These are phyloP conservation scores for Wickerhamia fluorescens DNA, from an alignment of 805 yeast genomes.

Conservation along the genomic window DNA sequence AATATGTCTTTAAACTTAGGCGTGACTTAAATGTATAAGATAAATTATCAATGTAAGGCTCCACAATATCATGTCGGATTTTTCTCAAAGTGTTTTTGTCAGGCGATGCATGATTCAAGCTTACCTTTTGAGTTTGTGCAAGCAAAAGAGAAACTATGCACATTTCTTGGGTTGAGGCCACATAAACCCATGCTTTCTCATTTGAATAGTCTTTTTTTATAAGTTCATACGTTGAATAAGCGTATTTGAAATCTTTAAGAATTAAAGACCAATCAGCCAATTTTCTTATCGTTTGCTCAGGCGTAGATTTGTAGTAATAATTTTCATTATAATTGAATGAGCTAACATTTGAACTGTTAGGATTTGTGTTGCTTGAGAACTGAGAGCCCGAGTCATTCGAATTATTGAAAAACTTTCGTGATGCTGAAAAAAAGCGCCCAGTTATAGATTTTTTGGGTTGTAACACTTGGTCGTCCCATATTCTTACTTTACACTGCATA, in stretches of 20 bases:
- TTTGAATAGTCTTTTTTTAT: slow-evolving; percentile 68
- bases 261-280: slow-evolving; percentile 91
- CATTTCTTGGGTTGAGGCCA: slow-evolving; percentile 87
- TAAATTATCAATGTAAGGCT: slow-evolving; percentile 62
- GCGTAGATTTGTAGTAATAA: slow-evolving; percentile 52
- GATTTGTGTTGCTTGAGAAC: slow-evolving; percentile 1
- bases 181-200: slow-evolving; percentile 73
- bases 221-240: slow-evolving; percentile 77
- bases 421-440: slow-evolving; percentile 63
- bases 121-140: slow-evolving; percentile 38
- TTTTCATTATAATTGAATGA: slow-evolving; percentile 46
- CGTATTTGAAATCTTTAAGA: slow-evolving; percentile 80
- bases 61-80: slow-evolving; percentile 46
- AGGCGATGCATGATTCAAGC: slow-evolving; percentile 28
- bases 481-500: slow-evolving; percentile 73
- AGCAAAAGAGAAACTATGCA: slow-evolving; percentile 66
- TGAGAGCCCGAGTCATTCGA: slow-evolving; percentile 15
- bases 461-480: slow-evolving; percentile 81
- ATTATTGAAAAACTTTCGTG: slow-evolving; percentile 48
- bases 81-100: slow-evolving; percentile 38
- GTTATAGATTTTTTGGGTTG: slow-evolving; percentile 72
- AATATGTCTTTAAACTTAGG: slow-evolving; percentile 60
- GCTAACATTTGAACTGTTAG: slow-evolving; percentile 4
- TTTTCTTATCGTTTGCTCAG: slow-evolving; percentile 71
- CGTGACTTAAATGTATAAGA: slow-evolving; percentile 71